These are phyloP conservation scores for Eimeria necatrix DNA, from an alignment of 169 alveolate genomes.

Conservation along the genomic window DNA sequence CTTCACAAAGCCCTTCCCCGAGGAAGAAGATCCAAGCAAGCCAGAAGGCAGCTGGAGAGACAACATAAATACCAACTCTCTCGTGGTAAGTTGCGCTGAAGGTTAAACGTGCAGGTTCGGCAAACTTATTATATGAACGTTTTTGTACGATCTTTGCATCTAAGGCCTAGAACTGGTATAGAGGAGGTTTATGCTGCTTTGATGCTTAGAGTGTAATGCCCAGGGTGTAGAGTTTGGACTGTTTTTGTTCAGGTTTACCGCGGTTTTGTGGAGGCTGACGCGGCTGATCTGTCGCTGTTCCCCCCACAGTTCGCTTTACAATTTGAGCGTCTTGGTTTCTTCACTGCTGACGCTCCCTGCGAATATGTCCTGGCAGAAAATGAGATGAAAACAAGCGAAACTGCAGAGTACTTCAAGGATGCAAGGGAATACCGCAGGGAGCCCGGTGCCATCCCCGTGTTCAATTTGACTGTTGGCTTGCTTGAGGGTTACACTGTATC, in stretches of 20 bases:
- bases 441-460: constrained; percentile 43
- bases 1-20: constrained; percentile 90
- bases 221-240: neutral
- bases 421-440: neutral
- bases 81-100: constrained; percentile 54
- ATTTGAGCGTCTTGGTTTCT: constrained; percentile 92
- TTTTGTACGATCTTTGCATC: neutral
- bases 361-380: constrained; percentile 81
- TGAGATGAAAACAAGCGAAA: constrained; percentile 44
- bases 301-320: constrained; percentile 84
- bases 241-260: constrained; percentile 30
- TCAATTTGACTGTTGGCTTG: constrained; percentile 76
- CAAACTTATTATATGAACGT: neutral
- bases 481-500: constrained; percentile 44
- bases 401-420: neutral
- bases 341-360: constrained; percentile 87
- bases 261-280: constrained; percentile 74
- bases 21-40: constrained; percentile 84
- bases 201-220: neutral
- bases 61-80: constrained; percentile 88
- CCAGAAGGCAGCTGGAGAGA: constrained; percentile 88
- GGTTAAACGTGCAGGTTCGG: constrained; percentile 3
- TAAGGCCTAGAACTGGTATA: neutral
- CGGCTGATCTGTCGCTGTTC: neutral
- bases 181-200: neutral